A percentile compares a stretch with the other conserved stretches of the same genome.
These are phyloP conservation scores for Rhamnella rubrinervis DNA, from an alignment of 331 rosid genomes.

Conservation along the genomic window DNA sequence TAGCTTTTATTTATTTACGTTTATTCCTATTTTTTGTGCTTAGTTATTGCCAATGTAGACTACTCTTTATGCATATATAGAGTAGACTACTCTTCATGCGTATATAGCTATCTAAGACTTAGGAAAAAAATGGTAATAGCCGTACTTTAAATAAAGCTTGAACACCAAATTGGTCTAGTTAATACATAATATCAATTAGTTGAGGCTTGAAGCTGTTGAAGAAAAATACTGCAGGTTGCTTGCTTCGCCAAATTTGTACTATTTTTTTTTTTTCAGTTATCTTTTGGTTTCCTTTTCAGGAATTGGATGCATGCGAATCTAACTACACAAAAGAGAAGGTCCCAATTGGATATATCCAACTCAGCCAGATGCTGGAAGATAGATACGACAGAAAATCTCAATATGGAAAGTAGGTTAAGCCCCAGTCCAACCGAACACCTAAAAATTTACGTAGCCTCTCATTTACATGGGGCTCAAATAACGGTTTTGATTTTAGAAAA, in stretches of 20 bases:
- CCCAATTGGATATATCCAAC: constrained; percentile 69
- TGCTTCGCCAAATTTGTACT: constrained; percentile 4
- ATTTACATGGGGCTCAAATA: not conserved
- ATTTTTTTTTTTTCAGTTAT: constrained; percentile 8
- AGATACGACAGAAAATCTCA: constrained; percentile 32
- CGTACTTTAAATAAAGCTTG: not conserved
- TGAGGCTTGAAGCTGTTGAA: not conserved
- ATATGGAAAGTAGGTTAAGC: not conserved
- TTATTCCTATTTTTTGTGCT: no score
- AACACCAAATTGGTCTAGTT: not conserved
- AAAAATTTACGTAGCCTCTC: not conserved
- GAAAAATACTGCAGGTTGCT: not conserved
- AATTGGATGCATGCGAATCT: constrained; percentile 59
- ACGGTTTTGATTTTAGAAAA: not conserved
- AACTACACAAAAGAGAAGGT: constrained; percentile 38
- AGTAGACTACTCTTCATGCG: no score
- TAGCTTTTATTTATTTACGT: no score
- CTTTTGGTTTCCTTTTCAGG: constrained; percentile 27
- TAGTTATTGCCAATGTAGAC: no score
- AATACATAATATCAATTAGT: not conserved
- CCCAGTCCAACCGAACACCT: not conserved
- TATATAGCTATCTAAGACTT: no score
- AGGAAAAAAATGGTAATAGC: no score
- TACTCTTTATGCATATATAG: no score
- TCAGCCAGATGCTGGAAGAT: constrained; percentile 48